phyloP scores from a whole-genome alignment of 2,329 filamentous ascomycete genomes.

The Colletotrichum sp. region DNA sequence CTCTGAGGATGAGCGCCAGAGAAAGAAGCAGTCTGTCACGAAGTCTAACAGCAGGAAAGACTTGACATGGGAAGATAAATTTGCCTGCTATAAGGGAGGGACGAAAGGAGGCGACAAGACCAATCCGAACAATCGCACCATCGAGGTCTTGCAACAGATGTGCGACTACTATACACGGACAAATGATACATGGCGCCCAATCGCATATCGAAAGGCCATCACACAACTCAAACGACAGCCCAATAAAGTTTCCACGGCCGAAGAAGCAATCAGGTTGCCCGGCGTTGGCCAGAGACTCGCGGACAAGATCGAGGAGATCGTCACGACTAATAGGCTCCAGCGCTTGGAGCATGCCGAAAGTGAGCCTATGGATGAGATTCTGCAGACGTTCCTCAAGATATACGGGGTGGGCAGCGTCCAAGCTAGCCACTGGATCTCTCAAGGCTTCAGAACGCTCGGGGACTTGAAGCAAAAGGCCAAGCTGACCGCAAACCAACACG shows the following conservation, averaged over 20 bases:
- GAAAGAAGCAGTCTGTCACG: constrained; percentile 27
- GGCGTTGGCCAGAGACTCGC: constrained; percentile 77
- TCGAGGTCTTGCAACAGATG: constrained; percentile 81
- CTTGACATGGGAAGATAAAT: constrained; percentile 50
- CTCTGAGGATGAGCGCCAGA: constrained; percentile 31
- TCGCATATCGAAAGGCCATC: constrained; percentile 80
- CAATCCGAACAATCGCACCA: constrained; percentile 78
- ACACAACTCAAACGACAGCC: constrained; percentile 72
- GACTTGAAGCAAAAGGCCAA: constrained; percentile 69
- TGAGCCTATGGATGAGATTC: constrained; percentile 68
- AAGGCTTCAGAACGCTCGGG: constrained; percentile 76
- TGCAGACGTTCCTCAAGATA: constrained; percentile 76
- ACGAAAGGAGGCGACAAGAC: constrained; percentile 44
- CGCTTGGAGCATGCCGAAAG: constrained; percentile 73
- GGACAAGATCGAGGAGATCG: constrained; percentile 89
- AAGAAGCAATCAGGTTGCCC: constrained; percentile 71
- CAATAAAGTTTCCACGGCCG: constrained; percentile 67
- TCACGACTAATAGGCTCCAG: constrained; percentile 71
- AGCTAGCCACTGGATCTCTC: constrained; percentile 77
- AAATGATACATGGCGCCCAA: constrained; percentile 78
- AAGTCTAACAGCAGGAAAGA: constrained; percentile 30
- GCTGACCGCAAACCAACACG: constrained; percentile 71
- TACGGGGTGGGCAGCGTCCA: constrained; percentile 78
- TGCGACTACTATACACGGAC: constrained; percentile 75
- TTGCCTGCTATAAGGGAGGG: constrained; percentile 60